Evolutionary conservation across 345 rosid species (phyloP).

Genomic region (Citrus sp.): DNA sequence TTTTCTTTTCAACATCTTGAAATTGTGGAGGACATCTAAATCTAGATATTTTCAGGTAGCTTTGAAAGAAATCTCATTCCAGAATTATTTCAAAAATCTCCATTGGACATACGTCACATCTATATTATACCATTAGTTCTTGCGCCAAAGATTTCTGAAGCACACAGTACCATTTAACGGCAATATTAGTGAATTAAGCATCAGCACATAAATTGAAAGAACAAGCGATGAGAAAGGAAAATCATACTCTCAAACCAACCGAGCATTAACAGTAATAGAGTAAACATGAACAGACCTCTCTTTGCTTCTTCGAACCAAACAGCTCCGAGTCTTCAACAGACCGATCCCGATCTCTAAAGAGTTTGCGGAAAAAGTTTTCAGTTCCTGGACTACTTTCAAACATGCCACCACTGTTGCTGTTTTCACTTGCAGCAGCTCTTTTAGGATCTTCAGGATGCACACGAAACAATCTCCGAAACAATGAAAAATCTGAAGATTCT

Average conservation of each 20-base stretch:
- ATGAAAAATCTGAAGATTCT: conserved; percentile 78
- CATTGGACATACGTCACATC: background rate
- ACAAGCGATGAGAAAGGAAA: background rate
- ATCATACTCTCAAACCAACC: background rate
- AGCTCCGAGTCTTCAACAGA: conserved; percentile 93
- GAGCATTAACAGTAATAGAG: conserved; percentile 10
- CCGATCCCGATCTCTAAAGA: conserved; percentile 92
- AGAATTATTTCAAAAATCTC: background rate
- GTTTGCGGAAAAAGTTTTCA: conserved; percentile 92
- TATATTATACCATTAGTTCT: background rate
- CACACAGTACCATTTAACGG: background rate
- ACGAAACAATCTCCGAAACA: conserved; percentile 78
- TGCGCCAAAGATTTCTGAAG: background rate
- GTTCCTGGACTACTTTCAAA: conserved; percentile 94
- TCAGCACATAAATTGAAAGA: background rate
- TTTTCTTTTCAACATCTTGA: background rate
- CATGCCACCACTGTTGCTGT: conserved; percentile 45
- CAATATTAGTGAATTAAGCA: background rate
- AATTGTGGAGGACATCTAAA: background rate
- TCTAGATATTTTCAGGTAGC: background rate
- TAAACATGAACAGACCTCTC: conserved; percentile 50
- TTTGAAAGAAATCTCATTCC: background rate
- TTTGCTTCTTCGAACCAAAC: conserved; percentile 70
- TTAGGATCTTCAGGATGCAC: conserved; percentile 92
- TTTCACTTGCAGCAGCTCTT: conserved; percentile 49